Base-by-base conservation (phyloP, 768 basidiomycete genomes). In the Naganishia friedmannii region DNA sequence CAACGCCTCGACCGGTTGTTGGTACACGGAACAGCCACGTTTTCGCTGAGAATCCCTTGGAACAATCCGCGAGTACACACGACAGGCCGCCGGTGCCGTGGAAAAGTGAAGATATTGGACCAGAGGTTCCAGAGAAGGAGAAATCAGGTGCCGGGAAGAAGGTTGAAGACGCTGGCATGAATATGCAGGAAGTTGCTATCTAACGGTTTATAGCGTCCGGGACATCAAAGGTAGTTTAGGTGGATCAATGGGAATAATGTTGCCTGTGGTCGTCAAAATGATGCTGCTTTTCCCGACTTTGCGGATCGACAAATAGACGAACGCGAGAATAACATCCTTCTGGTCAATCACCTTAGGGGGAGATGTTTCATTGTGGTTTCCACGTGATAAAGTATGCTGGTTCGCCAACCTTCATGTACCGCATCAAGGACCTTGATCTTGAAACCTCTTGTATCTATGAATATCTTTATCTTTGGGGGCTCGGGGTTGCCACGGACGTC, bases 161-260 rank as follows among this genome's bases (percentile, higher is more conserved):
- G 60, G 39, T n/a, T n/a, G 37, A 46, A 23, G 60, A 63, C 23
- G 37, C 39, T 13, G 60, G 60, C 26, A 26, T 51, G 23, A 21
- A 51, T 26, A 63, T 63, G 60, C 60, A 63, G 42, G 60, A 63
- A 7, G 23, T 63, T 37, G 42, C 39, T 3, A 63, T 63, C 60
- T 63, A 42, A 42, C 15, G 6, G n/a, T n/a, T n/a, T 3, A 21
- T 3, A 3, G n/a, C 3, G 21, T 7, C 3, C 23, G 15, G 48
- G 12, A 23, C n/a, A 26, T 26, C 48, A 51, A 21, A 51, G 23
- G 48, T 51, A 26, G 6, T 21, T 7, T 13, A 26, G 19, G 17
- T 21, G 48, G 17, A 10, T 10, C 2, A 17, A 10, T 15, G 42
- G 42, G 15, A 17, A 42, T 42, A 17, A 10, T 42, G 42, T 15